Percentiles rank a stretch among this genome's conserved stretches.
phyloP scores from a whole-genome alignment of 495 filamentous ascomycete species.

The Penicillium desertorum region DNA sequence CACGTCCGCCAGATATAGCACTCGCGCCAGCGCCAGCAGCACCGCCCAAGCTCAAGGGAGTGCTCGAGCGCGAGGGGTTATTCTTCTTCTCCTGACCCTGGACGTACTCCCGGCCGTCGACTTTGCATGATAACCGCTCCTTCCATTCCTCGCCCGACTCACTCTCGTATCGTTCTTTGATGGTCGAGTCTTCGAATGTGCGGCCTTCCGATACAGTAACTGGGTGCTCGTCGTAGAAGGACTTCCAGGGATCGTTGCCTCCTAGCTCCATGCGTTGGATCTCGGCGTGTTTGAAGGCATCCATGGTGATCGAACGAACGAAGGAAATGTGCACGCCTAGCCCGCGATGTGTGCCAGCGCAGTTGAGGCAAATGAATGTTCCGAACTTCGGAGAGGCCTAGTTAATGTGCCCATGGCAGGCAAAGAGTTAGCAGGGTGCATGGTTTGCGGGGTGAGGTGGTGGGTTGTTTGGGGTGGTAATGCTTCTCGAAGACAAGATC shows the following conservation, averaged over 20 bases:
- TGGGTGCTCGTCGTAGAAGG: slow-evolving; percentile 74
- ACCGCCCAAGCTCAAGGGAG: slow-evolving; percentile 27
- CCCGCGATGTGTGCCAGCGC: slow-evolving; percentile 90
- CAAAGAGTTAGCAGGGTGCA: slow-evolving; percentile 4
- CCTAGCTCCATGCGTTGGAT: slow-evolving; percentile 83
- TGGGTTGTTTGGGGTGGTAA: background rate
- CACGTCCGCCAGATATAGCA: slow-evolving; percentile 25
- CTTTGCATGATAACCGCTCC: slow-evolving; percentile 80
- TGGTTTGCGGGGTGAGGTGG: slow-evolving; percentile 10
- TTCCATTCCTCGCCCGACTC: slow-evolving; percentile 94
- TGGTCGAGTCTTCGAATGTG: slow-evolving; percentile 70
- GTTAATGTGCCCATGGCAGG: background rate
- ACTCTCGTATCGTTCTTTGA: slow-evolving; percentile 82
- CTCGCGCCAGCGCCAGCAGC: slow-evolving; percentile 13
- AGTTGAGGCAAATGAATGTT: slow-evolving; percentile 95
- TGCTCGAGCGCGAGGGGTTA: slow-evolving; percentile 35
- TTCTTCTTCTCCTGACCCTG: slow-evolving; percentile 54
- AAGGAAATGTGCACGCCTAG: slow-evolving; percentile 98
- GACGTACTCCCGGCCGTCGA: slow-evolving; percentile 81
- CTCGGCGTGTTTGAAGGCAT: slow-evolving; percentile 87
- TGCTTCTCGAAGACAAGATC: background rate
- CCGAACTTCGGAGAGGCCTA: slow-evolving; percentile 71
- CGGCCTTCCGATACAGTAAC: slow-evolving; percentile 57
- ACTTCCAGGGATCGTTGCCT: slow-evolving; percentile 81
- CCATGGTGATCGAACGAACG: slow-evolving; percentile 94